Percentiles rank a stretch among this genome's conserved stretches.
Evolutionary conservation across 2,329 filamentous ascomycete genomes (phyloP).

Genomic region (Arthrobotrys megalospora): DNA sequence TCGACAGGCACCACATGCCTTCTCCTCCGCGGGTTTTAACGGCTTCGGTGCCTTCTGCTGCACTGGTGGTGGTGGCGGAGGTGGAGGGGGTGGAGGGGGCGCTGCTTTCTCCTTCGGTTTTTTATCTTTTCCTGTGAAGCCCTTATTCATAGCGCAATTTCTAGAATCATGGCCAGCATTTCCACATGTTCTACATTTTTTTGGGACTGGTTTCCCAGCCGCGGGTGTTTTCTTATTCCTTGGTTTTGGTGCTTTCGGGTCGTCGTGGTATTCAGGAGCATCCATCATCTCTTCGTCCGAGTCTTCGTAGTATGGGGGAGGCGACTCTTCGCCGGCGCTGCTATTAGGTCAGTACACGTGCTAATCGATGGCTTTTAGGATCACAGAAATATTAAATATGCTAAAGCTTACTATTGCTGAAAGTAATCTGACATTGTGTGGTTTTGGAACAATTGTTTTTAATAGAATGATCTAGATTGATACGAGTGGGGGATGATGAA

Average conservation of each 20-base stretch:
- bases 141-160: conserved; percentile 55
- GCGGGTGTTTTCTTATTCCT: conserved; percentile 7
- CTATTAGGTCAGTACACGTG: neutral
- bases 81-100: conserved; percentile 16
- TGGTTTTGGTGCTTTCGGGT: neutral
- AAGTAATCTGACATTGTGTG: conserved; percentile 21
- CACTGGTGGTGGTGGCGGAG: conserved; percentile 19
- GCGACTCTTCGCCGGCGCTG: neutral
- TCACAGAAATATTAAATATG: neutral
- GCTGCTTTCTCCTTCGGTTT: conserved; percentile 17
- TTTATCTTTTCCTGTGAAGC: conserved; percentile 28
- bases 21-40: conserved; percentile 43
- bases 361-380: neutral
- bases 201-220: neutral
- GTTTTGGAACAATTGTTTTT: neutral
- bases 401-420: conserved; percentile 7
- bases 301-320: conserved; percentile 3
- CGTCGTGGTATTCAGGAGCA: conserved; percentile 11
- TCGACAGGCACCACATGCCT: conserved; percentile 52
- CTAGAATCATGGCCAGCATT: conserved; percentile 55
- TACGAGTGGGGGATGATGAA: too few relatives aligned
- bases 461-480: too few relatives aligned
- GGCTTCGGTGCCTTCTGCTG: conserved; percentile 15
- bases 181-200: conserved; percentile 54
- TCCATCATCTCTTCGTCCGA: conserved; percentile 44